Percentiles rank a stretch among this genome's conserved stretches.
These are phyloP conservation scores for Suillus occidentalis DNA, from an alignment of 768 basidiomycete species.

Conservation along the genomic window DNA sequence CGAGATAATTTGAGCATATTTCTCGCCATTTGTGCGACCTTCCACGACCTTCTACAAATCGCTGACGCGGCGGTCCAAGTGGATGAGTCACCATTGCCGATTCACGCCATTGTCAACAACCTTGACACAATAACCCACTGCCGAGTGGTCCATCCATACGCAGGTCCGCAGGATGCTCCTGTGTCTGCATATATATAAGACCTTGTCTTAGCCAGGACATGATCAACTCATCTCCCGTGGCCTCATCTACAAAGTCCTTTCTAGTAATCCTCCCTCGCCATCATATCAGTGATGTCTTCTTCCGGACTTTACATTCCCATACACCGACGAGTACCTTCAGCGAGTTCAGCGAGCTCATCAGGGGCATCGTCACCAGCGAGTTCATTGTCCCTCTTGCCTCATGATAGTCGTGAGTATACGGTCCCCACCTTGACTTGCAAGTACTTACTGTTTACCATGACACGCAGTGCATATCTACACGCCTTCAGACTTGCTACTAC, in stretches of 20 bases:
- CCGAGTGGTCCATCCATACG: not conserved
- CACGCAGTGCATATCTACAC: slow-evolving; percentile 23
- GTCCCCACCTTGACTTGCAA: not conserved
- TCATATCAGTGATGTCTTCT: slow-evolving; percentile 27
- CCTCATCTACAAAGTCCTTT: slow-evolving; percentile 4
- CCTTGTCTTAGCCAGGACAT: not conserved
- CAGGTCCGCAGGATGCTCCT: slow-evolving; percentile 1
- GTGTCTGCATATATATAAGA: slow-evolving; percentile 11
- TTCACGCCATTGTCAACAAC: not conserved
- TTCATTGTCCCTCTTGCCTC: not conserved
- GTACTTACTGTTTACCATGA: not conserved
- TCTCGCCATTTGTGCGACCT: not conserved
- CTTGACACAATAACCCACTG: slow-evolving; percentile 7
- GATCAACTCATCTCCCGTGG: not conserved
- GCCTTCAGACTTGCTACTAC: slow-evolving; percentile 25
- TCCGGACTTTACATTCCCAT: slow-evolving; percentile 40
- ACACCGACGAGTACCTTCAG: slow-evolving; percentile 33
- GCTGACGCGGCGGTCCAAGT: slow-evolving; percentile 7
- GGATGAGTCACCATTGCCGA: not conserved
- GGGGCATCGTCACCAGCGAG: slow-evolving; percentile 15
- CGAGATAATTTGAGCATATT: not conserved
- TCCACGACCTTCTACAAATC: slow-evolving; percentile 11
- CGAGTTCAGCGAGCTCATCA: slow-evolving; percentile 18
- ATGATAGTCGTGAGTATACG: slow-evolving; percentile 12
- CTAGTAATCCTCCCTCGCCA: slow-evolving; percentile 7